Base-by-base conservation (phyloP, 441 rosid species). In the Dalechampia spathulata region DNA sequence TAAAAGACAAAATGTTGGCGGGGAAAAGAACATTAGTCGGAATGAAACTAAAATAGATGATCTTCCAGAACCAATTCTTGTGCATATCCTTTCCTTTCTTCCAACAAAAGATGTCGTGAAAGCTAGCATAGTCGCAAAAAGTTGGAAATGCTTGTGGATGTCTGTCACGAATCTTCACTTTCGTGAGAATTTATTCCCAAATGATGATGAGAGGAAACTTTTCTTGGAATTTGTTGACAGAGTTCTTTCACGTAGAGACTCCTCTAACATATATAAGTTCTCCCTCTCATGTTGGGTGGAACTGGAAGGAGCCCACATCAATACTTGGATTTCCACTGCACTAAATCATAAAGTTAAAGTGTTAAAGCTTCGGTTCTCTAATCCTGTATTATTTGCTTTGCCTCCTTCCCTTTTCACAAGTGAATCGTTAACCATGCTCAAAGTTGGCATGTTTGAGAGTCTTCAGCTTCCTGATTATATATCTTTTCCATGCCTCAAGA, bases 291-390 rank as follows among this genome's bases (percentile, higher is more conserved):
- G 59, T 13, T 2, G 14, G 1, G 28, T 13, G 17, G 17, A 2
- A 8, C 34, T 3, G 4, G 10, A 41, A 16, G 64, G 26, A 40
- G 22, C 51, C 26, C 40, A 22, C 5, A 22, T 48, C 26, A 30
- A 37, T 60, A 6, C 40, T 11, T 54, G 70, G 70, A 60, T 66
- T 13, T 2, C 19, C 40, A 15, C 11, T 60, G 61, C 52, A 17
- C 15, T 58, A 12, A 2, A 17, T 6, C 21, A 17, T 13, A 48
- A 60, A 9, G n/a, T 59, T 47, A 12, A 39, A 20, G 64, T 45
- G 30, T 25, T 64, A 15, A 0, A 23, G 2, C 51, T 48, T 49
- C 1, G 16, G 14, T 9, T 63, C 15, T 14, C 7, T 2, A 4
- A 14, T 39, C 17, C 0, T 39, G 0, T 14, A 14, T 14, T 39